Base-by-base conservation (phyloP, 2,329 filamentous ascomycete genomes). In the Colletotrichum lini region DNA sequence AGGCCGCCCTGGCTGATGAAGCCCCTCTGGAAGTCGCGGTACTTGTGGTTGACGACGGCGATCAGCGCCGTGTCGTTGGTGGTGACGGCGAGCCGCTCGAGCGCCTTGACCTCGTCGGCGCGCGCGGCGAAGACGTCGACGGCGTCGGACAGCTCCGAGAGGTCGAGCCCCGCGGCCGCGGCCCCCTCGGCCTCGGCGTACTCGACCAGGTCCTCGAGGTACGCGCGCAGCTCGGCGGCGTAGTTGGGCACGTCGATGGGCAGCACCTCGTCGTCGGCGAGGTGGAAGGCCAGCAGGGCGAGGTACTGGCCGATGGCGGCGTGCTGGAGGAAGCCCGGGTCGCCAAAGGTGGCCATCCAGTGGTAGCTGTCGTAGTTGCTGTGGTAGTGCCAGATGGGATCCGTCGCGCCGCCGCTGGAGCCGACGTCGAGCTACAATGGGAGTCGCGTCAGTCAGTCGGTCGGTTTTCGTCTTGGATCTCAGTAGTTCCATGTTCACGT, bases 301-400 rank as follows among this genome's bases (percentile, higher is more conserved):
- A 85, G 73, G 50, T 83, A 85, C 76, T 85, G 89, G 1, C 90
- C 84, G 70, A 87, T 84, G 1, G 90, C 84, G 9, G 85, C 80
- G 73, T 93, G 91, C 50, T 91, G 88, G n/a, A 88, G 83, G 61
- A 88, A 90, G 0, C 83, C 86, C 1, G 87, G 86, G 74, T 97
- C 94, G 4, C 94, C 94, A 74, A 90, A 94, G 3, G 84, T 91
- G 16, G 91, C 87, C 93, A 96, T 96, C 94, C 94, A 97, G 76
- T 92, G 85, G 78, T 93, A 95, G 44, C 89, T 93, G 78, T 97
- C 94, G 78, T 95, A 97, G 81, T 96, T 96, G 0, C 26, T 38
- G 79, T 97, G 94, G 77, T 96, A 97, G 74, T 93, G 92, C 78
- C 92, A 94, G 8, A 94, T 83, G 0, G 91, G 84, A 50, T 89